Conservation (phyloP, 2,329 filamentous ascomycete genomes). For the Fusarium avenaceum region DNA sequence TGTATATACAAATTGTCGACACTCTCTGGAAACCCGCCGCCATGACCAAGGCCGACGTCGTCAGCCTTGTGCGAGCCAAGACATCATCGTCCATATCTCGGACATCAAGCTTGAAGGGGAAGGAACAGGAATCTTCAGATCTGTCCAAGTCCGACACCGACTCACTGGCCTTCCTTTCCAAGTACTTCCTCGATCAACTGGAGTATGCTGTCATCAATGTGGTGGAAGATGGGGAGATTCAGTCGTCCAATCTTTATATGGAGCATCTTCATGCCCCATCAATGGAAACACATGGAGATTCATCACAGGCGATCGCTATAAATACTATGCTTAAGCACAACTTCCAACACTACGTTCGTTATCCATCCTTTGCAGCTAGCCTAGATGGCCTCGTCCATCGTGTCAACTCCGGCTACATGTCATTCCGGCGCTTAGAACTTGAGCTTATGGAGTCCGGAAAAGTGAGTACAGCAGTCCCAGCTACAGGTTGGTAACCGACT, state of each 20-base stretch:
- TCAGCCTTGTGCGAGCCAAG: constrained; percentile 46
- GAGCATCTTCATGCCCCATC: constrained; percentile 57
- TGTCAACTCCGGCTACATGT: constrained; percentile 53
- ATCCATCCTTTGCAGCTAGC: constrained; percentile 50
- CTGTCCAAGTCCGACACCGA: constrained; percentile 53
- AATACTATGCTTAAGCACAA: constrained; percentile 56
- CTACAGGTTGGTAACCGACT: constrained; percentile 19
- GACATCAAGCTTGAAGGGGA: constrained; percentile 58
- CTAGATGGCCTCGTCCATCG: constrained; percentile 55
- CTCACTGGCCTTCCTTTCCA: constrained; percentile 57
- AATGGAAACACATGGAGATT: constrained; percentile 45
- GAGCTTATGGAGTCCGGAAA: constrained; percentile 66
- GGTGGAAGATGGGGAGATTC: constrained; percentile 49
- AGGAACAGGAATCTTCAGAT: constrained; percentile 54
- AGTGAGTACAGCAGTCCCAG: constrained; percentile 51
- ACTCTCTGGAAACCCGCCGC: constrained; percentile 64
- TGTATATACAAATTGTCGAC: constrained; percentile 61
- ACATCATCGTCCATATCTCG: constrained; percentile 35
- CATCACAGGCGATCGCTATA: constrained; percentile 55
- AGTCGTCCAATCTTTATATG: constrained; percentile 59
- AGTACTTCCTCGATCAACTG: constrained; percentile 66
- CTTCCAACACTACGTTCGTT: constrained; percentile 52
- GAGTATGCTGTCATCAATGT: constrained; percentile 59
- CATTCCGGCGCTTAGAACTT: constrained; percentile 64
- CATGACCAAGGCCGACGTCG: constrained; percentile 51